Evolutionary conservation across 305 asterid genomes (phyloP).

Genomic region (Rubia tinctorum): DNA sequence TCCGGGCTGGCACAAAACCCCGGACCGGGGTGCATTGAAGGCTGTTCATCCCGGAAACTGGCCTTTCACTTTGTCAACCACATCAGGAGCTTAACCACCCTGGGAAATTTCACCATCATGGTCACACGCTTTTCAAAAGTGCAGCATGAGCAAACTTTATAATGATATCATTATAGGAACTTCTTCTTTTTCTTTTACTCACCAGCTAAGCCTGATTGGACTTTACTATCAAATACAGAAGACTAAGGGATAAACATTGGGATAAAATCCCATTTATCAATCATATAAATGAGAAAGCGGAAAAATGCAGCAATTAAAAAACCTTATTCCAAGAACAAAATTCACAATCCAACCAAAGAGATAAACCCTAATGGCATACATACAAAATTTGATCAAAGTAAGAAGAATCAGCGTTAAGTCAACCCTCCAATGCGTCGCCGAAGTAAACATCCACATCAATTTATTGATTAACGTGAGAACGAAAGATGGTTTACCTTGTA

Average conservation of each 20-base stretch:
- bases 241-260: neutral
- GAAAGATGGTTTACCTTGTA: slow-evolving; percentile 1
- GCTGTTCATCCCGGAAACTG: slow-evolving; percentile 3
- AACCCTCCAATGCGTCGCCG: neutral
- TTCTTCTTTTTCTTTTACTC: neutral
- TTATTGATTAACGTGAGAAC: neutral
- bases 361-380: neutral
- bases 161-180: neutral
- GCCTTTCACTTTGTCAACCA: slow-evolving; percentile 1
- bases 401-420: neutral
- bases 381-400: neutral
- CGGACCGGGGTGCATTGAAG: slow-evolving; percentile 10
- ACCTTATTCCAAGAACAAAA: neutral
- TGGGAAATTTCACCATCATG: neutral
- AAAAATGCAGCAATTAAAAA: neutral
- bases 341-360: neutral
- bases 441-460: neutral
- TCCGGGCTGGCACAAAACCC: neutral
- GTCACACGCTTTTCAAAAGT: neutral
- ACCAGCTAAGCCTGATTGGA: neutral
- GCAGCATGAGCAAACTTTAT: neutral
- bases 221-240: neutral
- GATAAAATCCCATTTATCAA: neutral
- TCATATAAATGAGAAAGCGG: neutral
- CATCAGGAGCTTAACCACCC: slow-evolving; percentile 12